These are phyloP conservation scores for Pseudocercospora fuligena DNA, from an alignment of 2,329 filamentous ascomycete species.

Conservation along the genomic window DNA sequence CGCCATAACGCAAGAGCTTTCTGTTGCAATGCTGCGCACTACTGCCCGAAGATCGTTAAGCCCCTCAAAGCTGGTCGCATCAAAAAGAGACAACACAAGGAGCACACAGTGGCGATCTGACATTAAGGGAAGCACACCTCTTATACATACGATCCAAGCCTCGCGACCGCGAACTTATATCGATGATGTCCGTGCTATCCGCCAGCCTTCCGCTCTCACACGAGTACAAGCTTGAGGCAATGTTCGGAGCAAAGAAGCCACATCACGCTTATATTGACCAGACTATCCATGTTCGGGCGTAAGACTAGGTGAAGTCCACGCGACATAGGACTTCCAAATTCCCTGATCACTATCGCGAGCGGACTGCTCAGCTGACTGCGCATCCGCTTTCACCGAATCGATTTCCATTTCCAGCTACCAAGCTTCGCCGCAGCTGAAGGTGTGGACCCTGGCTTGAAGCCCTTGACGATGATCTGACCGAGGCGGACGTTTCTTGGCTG, in stretches of 20 bases:
- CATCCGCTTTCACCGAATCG: neutral
- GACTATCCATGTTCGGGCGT: neutral
- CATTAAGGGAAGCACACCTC: neutral
- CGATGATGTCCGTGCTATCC: conserved; percentile 21
- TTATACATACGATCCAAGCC: neutral
- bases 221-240: neutral
- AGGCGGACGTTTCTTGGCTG: neutral
- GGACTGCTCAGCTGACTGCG: neutral
- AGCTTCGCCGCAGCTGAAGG: conserved; percentile 5
- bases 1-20: neutral
- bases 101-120: neutral
- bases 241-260: neutral
- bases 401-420: neutral
- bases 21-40: neutral
- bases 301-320: neutral
- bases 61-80: neutral
- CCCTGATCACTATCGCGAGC: neutral
- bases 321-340: neutral
- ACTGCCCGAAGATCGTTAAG: neutral
- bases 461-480: neutral
- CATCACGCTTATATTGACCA: neutral
- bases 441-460: neutral
- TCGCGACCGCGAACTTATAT: conserved; percentile 20
- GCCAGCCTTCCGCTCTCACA: conserved; percentile 9
- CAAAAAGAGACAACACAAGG: neutral